Conservation (phyloP, 805 yeast genomes). For the Suhomyces kilbournensis region DNA sequence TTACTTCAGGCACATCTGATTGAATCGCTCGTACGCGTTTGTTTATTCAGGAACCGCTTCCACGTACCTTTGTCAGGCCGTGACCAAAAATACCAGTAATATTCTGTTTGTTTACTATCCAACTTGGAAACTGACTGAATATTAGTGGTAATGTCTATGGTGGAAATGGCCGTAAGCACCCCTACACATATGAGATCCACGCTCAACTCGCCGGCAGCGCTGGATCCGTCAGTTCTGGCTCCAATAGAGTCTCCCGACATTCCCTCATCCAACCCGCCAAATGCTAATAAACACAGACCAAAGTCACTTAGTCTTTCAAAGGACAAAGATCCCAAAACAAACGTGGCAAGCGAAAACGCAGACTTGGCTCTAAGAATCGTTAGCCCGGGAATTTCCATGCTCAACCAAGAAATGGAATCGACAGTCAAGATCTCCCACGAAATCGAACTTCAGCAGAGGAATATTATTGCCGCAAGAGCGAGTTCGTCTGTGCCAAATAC, state of each 20-base stretch:
- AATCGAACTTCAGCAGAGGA: conserved; percentile 32
- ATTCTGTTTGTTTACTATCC: background rate
- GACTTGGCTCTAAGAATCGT: conserved; percentile 33
- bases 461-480: conserved; percentile 29
- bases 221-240: background rate
- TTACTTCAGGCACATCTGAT: background rate
- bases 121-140: no score
- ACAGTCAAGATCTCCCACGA: conserved; percentile 31
- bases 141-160: background rate
- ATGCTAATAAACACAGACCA: conserved; percentile 18
- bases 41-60: background rate
- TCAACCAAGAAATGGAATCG: conserved; percentile 29
- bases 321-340: conserved; percentile 8
- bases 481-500: conserved; percentile 1
- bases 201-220: background rate
- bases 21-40: background rate
- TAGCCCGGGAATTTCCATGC: conserved; percentile 31
- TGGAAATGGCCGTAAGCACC: conserved; percentile 1
- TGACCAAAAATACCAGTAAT: background rate
- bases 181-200: background rate
- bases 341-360: conserved; percentile 9
- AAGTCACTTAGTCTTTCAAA: conserved; percentile 11
- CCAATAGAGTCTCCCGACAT: conserved; percentile 1
- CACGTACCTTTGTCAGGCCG: background rate
- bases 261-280: background rate